Base-by-base conservation (phyloP, 495 filamentous ascomycete genomes). In the Peziza echinospora region DNA sequence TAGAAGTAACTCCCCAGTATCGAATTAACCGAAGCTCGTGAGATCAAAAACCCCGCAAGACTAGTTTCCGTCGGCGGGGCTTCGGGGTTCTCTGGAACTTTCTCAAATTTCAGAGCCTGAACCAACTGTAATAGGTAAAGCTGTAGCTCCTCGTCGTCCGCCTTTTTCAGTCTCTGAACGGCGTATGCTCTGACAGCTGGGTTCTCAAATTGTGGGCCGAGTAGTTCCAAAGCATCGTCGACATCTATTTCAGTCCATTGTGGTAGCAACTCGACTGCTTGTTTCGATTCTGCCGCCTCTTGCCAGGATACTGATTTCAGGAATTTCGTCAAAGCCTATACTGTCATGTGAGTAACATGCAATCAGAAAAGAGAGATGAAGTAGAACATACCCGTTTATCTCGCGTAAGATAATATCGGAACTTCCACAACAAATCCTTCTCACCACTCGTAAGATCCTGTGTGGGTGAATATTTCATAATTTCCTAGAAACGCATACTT, bases 201-300 rank as follows among this genome's bases (percentile, higher is more conserved):
- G 53, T 93, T 93, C 56, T 91, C 81, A 50, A 96, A 89, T 0
- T 77, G 82, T 7, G 86, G 87, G 0, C 89, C 91, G 0, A 99
- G 73, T 24, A 99, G 72, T 60, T 96, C 89, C 50, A 99, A 66
- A 22, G 91, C 89, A 65, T 94, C 89, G 56, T 96, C 91, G 16
- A 96, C 82, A 54, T 96, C 91, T 48, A 96, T 89, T 44, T 93
- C 86, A 0, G 84, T 91, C 89, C 89, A 99, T 60, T 84, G 87
- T 0, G 82, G 73, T 10, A 99, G 69, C 5, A 99, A 74, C 46
- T 85, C 82, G 7, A 87, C 81, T 6, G 86, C 87, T 63, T 93
- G 84, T 42, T 78, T 78, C 21, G 79, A 70, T 66, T 99, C 89
- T 40, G 75, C 73, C n/a, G 67, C 67, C 60, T 96, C 87, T 16